phyloP scores from a whole-genome alignment of 2,329 filamentous ascomycete species.

The Apiospora rasikravindrae region DNA sequence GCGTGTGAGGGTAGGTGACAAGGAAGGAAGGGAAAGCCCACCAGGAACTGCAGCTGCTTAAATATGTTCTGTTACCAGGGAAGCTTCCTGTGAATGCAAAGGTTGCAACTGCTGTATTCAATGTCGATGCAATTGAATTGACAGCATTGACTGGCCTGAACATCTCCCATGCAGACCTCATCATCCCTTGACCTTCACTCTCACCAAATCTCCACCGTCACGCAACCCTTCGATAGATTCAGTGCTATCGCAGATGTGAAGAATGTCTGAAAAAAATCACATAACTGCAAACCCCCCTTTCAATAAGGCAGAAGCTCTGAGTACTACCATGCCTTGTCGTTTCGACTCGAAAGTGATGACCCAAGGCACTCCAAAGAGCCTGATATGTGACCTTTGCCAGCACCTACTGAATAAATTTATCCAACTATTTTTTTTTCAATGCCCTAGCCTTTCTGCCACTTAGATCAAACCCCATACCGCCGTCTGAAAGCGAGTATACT shows the following conservation, averaged over 20 bases:
- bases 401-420: too few relatives aligned
- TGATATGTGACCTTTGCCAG: background rate
- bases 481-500: too few relatives aligned
- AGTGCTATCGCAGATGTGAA: background rate
- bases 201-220: background rate
- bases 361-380: background rate
- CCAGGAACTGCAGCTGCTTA: background rate
- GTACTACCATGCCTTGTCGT: too few relatives aligned
- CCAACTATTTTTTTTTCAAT: too few relatives aligned
- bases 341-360: background rate
- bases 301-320: background rate
- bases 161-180: background rate
- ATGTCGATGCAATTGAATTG: background rate
- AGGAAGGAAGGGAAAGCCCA: background rate
- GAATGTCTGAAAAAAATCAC: background rate
- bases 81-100: background rate
- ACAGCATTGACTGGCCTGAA: background rate
- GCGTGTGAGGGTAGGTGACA: background rate
- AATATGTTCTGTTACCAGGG: background rate
- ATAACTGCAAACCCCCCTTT: background rate
- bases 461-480: too few relatives aligned
- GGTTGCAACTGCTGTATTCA: background rate
- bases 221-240: background rate
- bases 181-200: background rate
- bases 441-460: too few relatives aligned